Percentiles rank a stretch among this genome's conserved stretches.
Conservation (phyloP, 768 basidiomycete genomes). For the Lentinula lateritia region DNA sequence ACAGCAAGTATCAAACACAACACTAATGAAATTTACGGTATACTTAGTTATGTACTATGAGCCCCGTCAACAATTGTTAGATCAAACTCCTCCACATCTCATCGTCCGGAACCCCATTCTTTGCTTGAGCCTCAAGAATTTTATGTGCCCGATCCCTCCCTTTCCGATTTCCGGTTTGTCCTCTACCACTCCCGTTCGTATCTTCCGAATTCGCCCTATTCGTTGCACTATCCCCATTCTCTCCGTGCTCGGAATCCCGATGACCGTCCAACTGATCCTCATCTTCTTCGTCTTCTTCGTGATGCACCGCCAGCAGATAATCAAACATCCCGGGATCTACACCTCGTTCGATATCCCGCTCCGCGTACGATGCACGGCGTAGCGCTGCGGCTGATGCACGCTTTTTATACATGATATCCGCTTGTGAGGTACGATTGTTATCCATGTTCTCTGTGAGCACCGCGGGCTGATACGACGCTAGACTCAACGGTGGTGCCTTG, state of each 20-base stretch:
- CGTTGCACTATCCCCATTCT: constrained; percentile 12
- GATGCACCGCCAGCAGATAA: neutral
- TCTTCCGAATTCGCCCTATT: neutral
- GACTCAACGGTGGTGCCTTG: neutral
- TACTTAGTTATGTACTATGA: neutral
- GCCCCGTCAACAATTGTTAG: neutral
- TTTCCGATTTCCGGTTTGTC: constrained; percentile 10
- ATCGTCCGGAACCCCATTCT: constrained; percentile 37
- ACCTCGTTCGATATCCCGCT: constrained; percentile 4
- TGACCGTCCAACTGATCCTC: neutral
- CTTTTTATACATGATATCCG: neutral
- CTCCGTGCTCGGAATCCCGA: constrained; percentile 7
- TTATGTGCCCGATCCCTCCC: constrained; percentile 37
- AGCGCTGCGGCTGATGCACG: neutral
- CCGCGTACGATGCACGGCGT: constrained; percentile 2
- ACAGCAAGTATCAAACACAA: neutral
- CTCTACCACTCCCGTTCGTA: neutral
- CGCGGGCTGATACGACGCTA: constrained; percentile 5
- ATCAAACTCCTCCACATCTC: constrained; percentile 51
- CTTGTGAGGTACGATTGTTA: neutral
- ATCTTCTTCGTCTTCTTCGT: constrained; percentile 21
- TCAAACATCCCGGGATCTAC: constrained; percentile 5
- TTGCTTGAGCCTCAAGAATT: constrained; percentile 35
- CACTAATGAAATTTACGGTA: neutral
- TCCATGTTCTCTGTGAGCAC: neutral